Evolutionary conservation across 768 basidiomycete species (phyloP).

Genomic region (Favolaschia claudopus): DNA sequence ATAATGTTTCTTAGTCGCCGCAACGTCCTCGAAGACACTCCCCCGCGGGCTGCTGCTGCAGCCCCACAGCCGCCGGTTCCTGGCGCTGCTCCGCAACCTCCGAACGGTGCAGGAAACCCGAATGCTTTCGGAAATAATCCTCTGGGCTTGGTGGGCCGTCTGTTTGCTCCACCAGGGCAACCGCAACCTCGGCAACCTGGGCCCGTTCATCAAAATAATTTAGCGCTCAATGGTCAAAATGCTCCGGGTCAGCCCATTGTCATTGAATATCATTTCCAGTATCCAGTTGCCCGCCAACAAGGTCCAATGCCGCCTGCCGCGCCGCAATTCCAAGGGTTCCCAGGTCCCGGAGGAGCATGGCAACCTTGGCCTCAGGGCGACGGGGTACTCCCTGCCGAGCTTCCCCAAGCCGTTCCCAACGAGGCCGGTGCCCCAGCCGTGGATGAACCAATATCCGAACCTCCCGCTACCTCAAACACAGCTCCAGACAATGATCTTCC

Average conservation of each 20-base stretch:
- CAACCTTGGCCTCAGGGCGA: constrained; percentile 63
- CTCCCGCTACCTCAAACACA: constrained; percentile 5
- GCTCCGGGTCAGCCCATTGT: constrained; percentile 53
- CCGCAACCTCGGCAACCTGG: constrained; percentile 43
- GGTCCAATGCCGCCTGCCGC: constrained; percentile 50
- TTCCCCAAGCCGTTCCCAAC: background rate
- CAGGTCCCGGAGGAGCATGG: constrained; percentile 71
- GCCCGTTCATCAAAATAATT: constrained; percentile 37
- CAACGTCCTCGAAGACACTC: constrained; percentile 69
- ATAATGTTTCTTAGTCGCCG: constrained; percentile 62
- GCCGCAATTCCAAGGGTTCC: constrained; percentile 68
- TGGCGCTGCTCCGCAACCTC: constrained; percentile 39
- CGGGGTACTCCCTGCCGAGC: constrained; percentile 19
- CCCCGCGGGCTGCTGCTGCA: constrained; percentile 38
- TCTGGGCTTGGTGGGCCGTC: constrained; percentile 60
- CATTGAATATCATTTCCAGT: constrained; percentile 72
- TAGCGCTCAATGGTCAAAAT: constrained; percentile 39
- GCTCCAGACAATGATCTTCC: background rate
- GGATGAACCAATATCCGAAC: background rate
- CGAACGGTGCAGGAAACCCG: constrained; percentile 37
- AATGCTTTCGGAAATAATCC: constrained; percentile 54
- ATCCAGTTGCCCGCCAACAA: constrained; percentile 51
- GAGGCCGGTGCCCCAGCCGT: constrained; percentile 12
- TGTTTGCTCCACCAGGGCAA: constrained; percentile 63
- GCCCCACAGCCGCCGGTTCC: constrained; percentile 36